These are phyloP conservation scores for Ogataea sp. DNA, from an alignment of 805 yeast species.

Conservation along the genomic window DNA sequence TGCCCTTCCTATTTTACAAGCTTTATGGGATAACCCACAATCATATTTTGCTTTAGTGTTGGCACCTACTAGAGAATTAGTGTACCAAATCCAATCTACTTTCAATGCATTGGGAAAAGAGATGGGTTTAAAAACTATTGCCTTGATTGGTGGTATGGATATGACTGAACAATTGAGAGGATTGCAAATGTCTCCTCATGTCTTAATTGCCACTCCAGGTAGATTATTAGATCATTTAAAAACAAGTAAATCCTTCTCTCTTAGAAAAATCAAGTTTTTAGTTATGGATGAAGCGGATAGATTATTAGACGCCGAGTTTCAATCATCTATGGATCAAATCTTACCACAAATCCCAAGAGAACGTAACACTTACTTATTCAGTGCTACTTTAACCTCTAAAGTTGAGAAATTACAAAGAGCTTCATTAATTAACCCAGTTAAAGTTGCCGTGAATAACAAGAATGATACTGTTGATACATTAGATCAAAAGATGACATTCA, in stretches of 20 bases:
- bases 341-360: constrained; percentile 77
- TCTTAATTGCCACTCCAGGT: constrained; percentile 89
- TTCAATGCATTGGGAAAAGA: constrained; percentile 87
- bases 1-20: constrained; percentile 90
- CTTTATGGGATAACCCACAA: constrained; percentile 80
- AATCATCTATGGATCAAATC: constrained; percentile 86
- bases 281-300: constrained; percentile 98
- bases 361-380: constrained; percentile 77
- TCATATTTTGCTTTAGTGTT: constrained; percentile 86
- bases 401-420: constrained; percentile 94
- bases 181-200: constrained; percentile 87
- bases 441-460: constrained; percentile 81
- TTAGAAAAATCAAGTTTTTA: constrained; percentile 68
- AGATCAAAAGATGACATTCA: constrained; percentile 80
- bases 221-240: constrained; percentile 90
- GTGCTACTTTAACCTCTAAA: constrained; percentile 96
- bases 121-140: constrained; percentile 88
- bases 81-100: constrained; percentile 85
- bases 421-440: constrained; percentile 78
- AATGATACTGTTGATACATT: constrained; percentile 93
- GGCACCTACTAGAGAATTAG: constrained; percentile 81
- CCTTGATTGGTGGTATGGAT: constrained; percentile 97
- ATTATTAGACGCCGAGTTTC: constrained; percentile 91
- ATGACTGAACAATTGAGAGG: constrained; percentile 97
- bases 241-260: constrained; percentile 81